phyloP scores from a whole-genome alignment of 2,329 filamentous ascomycete species.

The Tolypocladium paradoxum region DNA sequence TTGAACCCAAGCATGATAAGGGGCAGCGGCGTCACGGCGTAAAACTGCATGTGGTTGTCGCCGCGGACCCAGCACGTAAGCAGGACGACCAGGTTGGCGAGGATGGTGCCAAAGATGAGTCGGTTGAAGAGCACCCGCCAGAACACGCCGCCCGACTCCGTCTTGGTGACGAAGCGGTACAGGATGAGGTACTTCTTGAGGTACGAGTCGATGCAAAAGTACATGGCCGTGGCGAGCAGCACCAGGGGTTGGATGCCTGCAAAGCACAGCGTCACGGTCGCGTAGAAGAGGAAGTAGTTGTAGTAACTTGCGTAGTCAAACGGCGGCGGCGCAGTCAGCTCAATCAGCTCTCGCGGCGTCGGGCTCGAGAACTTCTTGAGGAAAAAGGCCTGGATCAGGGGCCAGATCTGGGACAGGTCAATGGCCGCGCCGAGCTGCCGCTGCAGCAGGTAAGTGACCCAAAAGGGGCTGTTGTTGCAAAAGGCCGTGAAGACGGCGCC shows the following conservation, averaged over 20 bases:
- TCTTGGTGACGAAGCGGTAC: slow-evolving; percentile 95
- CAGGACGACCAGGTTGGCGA: slow-evolving; percentile 70
- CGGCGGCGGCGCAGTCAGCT: slow-evolving; percentile 79
- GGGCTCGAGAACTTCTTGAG: slow-evolving; percentile 75
- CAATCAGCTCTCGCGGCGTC: slow-evolving; percentile 83
- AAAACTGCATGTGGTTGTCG: slow-evolving; percentile 51
- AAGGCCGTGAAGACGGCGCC: slow-evolving; percentile 59
- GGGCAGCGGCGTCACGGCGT: slow-evolving; percentile 60
- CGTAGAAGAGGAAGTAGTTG: slow-evolving; percentile 95
- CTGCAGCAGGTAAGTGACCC: slow-evolving; percentile 89
- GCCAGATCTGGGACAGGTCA: slow-evolving; percentile 82
- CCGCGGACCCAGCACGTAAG: slow-evolving; percentile 64
- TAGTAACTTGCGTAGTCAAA: slow-evolving; percentile 97
- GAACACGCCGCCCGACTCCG: slow-evolving; percentile 84
- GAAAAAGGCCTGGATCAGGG: slow-evolving; percentile 74
- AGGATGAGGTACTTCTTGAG: slow-evolving; percentile 92
- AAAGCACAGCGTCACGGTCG: slow-evolving; percentile 80
- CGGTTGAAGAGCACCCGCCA: slow-evolving; percentile 92
- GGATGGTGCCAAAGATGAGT: slow-evolving; percentile 69
- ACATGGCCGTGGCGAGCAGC: slow-evolving; percentile 75
- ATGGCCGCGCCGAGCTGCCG: slow-evolving; percentile 88
- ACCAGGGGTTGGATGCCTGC: slow-evolving; percentile 78
- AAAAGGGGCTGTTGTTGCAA: slow-evolving; percentile 77
- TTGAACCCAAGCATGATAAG: slow-evolving; percentile 78
- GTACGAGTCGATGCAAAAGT: slow-evolving; percentile 78